Conservation (phyloP, 2,329 filamentous ascomycete species). For the Septoria linicola region DNA sequence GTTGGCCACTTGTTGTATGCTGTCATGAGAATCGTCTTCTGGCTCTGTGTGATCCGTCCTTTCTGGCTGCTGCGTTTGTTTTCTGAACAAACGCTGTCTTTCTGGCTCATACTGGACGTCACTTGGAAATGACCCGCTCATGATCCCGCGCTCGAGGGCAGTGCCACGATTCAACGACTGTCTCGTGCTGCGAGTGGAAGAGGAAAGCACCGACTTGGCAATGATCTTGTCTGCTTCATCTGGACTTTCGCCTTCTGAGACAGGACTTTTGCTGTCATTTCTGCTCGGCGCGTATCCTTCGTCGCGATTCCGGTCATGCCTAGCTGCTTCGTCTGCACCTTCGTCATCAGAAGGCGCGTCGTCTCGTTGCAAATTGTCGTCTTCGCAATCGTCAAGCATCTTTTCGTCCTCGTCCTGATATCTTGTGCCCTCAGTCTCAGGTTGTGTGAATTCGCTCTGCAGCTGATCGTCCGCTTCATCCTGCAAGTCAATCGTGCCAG, state of each 20-base stretch:
- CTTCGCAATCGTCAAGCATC: conserved; percentile 21
- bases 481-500: conserved; percentile 17
- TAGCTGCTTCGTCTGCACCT: background rate
- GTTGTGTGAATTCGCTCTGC: conserved; percentile 28
- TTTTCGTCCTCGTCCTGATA: conserved; percentile 20
- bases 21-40: conserved; percentile 32
- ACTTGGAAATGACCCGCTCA: conserved; percentile 11
- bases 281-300: conserved; percentile 6
- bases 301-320: conserved; percentile 3
- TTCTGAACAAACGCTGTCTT: conserved; percentile 1
- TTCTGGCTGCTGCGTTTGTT: background rate
- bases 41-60: background rate
- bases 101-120: conserved; percentile 9
- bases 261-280: conserved; percentile 18
- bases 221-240: conserved; percentile 1
- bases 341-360: background rate
- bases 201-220: background rate
- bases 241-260: conserved; percentile 16
- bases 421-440: conserved; percentile 32
- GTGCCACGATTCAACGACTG: background rate
- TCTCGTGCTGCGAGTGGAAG: background rate
- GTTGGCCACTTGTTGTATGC: conserved; percentile 30
- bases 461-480: conserved; percentile 18
- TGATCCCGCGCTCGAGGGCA: conserved; percentile 9
- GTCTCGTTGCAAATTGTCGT: conserved; percentile 4